These are phyloP conservation scores for Lasiodiplodia sp. DNA, from an alignment of 2,329 filamentous ascomycete species.

Conservation along the genomic window DNA sequence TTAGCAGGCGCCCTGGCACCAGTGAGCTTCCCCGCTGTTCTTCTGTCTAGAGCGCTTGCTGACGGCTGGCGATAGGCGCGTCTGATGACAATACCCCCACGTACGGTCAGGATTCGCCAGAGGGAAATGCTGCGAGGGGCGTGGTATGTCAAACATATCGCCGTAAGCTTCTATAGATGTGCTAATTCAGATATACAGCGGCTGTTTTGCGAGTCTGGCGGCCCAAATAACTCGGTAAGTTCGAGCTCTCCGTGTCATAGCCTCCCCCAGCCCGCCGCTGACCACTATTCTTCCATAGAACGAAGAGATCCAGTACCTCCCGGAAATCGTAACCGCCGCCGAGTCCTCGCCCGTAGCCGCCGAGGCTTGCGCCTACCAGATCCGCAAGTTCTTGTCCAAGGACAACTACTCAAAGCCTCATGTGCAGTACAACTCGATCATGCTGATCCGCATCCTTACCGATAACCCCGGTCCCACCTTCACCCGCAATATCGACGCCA, in stretches of 20 bases:
- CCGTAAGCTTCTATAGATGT: constrained; percentile 25
- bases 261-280: constrained; percentile 1
- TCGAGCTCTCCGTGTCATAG: neutral
- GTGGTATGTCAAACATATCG: constrained; percentile 49
- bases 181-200: constrained; percentile 57
- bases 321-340: constrained; percentile 91
- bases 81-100: constrained; percentile 32
- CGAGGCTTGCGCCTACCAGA: constrained; percentile 77
- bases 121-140: constrained; percentile 69
- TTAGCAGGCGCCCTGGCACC: constrained; percentile 45
- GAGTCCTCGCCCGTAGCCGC: constrained; percentile 90
- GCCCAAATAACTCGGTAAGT: constrained; percentile 55
- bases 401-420: constrained; percentile 71
- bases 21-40: constrained; percentile 24
- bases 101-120: constrained; percentile 65
- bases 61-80: constrained; percentile 31
- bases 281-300: constrained; percentile 59
- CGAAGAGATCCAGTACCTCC: constrained; percentile 91
- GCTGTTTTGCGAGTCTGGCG: constrained; percentile 81
- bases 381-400: constrained; percentile 81
- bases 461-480: constrained; percentile 93
- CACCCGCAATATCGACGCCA: constrained; percentile 86
- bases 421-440: constrained; percentile 93
- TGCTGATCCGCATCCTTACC: constrained; percentile 89
- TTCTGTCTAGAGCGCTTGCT: neutral